phyloP scores from a whole-genome alignment of 306 rosid species.

The Glycyrrhiza uralensis region DNA sequence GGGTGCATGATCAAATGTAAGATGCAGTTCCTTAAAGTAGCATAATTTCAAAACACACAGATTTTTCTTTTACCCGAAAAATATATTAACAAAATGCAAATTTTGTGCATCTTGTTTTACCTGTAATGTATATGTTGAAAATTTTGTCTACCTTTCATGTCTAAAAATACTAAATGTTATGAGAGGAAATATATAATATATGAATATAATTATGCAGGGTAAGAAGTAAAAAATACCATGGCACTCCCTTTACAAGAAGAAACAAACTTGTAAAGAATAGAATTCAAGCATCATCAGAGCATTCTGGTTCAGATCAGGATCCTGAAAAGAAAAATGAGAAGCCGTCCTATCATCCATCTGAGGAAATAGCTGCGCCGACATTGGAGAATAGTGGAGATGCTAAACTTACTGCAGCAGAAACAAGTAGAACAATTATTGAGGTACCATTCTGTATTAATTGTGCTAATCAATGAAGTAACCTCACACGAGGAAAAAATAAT shows the following conservation, averaged over 20 bases:
- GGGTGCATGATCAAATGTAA: not conserved
- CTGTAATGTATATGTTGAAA: not conserved
- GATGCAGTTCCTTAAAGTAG: slow-evolving; percentile 1
- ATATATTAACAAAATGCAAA: slow-evolving; percentile 1
- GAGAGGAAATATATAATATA: not conserved
- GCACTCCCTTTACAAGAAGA: slow-evolving; percentile 45
- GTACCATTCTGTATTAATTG: slow-evolving; percentile 39
- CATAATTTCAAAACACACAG: not conserved
- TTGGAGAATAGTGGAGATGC: slow-evolving; percentile 54
- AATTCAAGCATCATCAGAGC: slow-evolving; percentile 61
- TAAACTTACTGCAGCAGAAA: slow-evolving; percentile 73
- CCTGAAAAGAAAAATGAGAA: slow-evolving; percentile 61
- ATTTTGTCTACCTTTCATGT: slow-evolving; percentile 7
- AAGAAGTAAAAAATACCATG: slow-evolving; percentile 36
- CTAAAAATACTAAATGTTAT: not conserved
- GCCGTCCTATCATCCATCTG: slow-evolving; percentile 86
- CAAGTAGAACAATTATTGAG: slow-evolving; percentile 85
- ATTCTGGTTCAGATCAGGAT: slow-evolving; percentile 64
- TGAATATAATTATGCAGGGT: slow-evolving; percentile 46
- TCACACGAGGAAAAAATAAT: not conserved
- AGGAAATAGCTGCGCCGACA: slow-evolving; percentile 55
- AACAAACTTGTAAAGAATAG: slow-evolving; percentile 47
- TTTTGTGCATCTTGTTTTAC: not conserved
- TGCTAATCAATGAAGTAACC: slow-evolving; percentile 5
- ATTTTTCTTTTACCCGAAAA: slow-evolving; percentile 6